phyloP scores from a whole-genome alignment of 2,329 filamentous ascomycete genomes.

The Colletotrichum higginsianum region DNA sequence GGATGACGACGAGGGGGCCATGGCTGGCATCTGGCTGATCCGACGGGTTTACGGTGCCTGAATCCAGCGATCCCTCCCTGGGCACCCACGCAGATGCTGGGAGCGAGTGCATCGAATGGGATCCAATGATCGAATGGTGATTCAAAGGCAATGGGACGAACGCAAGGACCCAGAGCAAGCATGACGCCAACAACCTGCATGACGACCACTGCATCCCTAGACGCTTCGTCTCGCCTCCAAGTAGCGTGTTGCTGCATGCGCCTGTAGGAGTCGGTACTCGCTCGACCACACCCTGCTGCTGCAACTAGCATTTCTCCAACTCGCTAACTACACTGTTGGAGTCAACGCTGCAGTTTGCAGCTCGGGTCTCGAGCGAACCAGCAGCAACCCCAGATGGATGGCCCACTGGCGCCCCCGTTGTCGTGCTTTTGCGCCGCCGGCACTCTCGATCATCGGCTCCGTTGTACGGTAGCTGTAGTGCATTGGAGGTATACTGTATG shows the following conservation, averaged over 20 bases:
- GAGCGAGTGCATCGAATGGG: constrained; percentile 1
- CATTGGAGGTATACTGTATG: not conserved
- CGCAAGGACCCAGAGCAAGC: constrained; percentile 10
- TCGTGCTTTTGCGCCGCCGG: constrained; percentile 30
- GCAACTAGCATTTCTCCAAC: constrained; percentile 22
- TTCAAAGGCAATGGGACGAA: constrained; percentile 27
- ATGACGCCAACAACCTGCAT: constrained; percentile 28
- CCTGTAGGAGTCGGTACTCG: constrained; percentile 23
- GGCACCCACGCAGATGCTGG: constrained; percentile 33
- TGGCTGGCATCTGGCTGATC: constrained; percentile 17
- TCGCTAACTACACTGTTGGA: constrained; percentile 4
- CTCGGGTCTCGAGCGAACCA: constrained; percentile 20
- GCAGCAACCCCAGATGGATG: constrained; percentile 16
- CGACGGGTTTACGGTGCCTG: constrained; percentile 30
- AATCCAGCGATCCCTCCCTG: constrained; percentile 34
- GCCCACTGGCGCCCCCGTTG: constrained; percentile 20
- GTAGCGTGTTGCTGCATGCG: constrained; percentile 23
- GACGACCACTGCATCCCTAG: constrained; percentile 12
- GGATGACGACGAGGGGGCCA: constrained; percentile 13
- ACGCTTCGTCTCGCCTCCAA: constrained; percentile 29
- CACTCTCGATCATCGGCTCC: constrained; percentile 21
- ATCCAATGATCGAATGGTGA: constrained; percentile 26
- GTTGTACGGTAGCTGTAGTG: not conserved
- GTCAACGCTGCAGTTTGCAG: constrained; percentile 2
- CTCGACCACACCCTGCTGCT: not conserved